Evolutionary conservation across 2,329 filamentous ascomycete species (phyloP), one percentile per base, ranked within the genome.

Genomic region (Dryadomyces sulphureus): DNA sequence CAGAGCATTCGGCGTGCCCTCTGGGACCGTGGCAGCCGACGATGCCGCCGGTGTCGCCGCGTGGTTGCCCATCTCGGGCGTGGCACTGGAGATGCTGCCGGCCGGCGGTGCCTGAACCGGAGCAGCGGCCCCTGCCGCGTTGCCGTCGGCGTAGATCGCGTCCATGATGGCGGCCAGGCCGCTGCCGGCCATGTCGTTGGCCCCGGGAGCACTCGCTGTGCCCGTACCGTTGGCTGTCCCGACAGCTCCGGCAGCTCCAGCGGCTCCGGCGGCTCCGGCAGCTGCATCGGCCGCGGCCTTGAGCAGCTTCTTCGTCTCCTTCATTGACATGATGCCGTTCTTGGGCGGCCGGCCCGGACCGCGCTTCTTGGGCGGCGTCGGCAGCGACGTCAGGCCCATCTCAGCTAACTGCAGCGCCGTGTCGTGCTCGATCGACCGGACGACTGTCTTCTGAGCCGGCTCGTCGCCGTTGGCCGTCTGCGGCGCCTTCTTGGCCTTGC

Each of bases 311-410:
- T 80, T 72, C 55, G 88, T 81, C 47, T 84, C 71, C 62, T 88
- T 88, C 24, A 45, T 16, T 1, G 84, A 89, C 77, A 88, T 85
- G 57, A 87, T 73, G 24, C 84, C 84, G 56, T 89, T 84, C 64
- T 89, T 89, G 0, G 84, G 84, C 19, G 84, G 84, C 45, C 84
- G 69, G n/a, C 84, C 84, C 9, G 84, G 84, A 14, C 84, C 84
- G 53, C 84, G 78, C 51, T 82, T 80, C 62, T 77, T 82, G 24
- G 76, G 73, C 25, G 76, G 63, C 49, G 66, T 55, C 20, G 62
- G 53, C 6, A 61, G 61, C 8, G 65, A 62, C 57, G 20, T 2
- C 8, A 38, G 5, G 6, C 34, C 45, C n/a, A 27, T 34, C 7
- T 42, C 56, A 16, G 53, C 45, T 16, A 25, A 41, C 30, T 3